These are phyloP conservation scores for Pichia sp. DNA, from an alignment of 1,139 yeast genomes.

Conservation along the genomic window DNA sequence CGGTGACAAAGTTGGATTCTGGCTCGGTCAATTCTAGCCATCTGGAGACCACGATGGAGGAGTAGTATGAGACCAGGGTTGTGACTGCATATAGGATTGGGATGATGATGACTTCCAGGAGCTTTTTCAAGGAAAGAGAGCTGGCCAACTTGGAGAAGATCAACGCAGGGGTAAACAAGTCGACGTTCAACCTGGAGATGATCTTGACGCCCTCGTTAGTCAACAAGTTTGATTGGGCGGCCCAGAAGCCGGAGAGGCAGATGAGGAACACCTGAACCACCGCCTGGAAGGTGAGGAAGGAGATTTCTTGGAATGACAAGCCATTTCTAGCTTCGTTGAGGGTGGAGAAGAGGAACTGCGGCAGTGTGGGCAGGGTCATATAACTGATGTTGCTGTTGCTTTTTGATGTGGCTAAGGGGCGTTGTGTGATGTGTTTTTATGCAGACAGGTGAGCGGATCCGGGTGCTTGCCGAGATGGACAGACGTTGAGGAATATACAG, in stretches of 20 bases:
- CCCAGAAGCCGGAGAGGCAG: conserved; percentile 66
- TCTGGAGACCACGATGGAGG: conserved; percentile 49
- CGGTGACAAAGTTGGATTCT: conserved; percentile 76
- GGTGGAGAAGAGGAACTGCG: conserved; percentile 5
- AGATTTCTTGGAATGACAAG: conserved; percentile 38
- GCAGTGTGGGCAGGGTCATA: conserved; percentile 6
- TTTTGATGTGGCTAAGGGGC: too few species aligned
- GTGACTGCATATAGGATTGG: conserved; percentile 68
- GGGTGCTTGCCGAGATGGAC: background rate
- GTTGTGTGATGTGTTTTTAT: too few species aligned
- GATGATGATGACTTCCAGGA: conserved; percentile 65
- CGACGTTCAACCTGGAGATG: conserved; percentile 66
- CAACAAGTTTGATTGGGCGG: conserved; percentile 58
- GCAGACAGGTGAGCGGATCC: background rate
- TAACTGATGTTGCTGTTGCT: too few species aligned
- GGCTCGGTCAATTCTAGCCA: conserved; percentile 52
- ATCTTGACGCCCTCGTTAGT: conserved; percentile 60
- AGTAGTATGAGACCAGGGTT: conserved; percentile 54
- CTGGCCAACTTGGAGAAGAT: conserved; percentile 78
- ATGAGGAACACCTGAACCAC: conserved; percentile 72
- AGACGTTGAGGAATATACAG: background rate
- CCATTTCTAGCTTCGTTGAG: conserved; percentile 13
- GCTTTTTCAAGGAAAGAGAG: conserved; percentile 59
- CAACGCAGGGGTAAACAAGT: conserved; percentile 78
- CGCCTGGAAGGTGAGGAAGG: conserved; percentile 71